Percentiles rank a stretch among this genome's conserved stretches.
Evolutionary conservation across 257 asterid genomes (phyloP).

Genomic region (Eucommia ulmoides): DNA sequence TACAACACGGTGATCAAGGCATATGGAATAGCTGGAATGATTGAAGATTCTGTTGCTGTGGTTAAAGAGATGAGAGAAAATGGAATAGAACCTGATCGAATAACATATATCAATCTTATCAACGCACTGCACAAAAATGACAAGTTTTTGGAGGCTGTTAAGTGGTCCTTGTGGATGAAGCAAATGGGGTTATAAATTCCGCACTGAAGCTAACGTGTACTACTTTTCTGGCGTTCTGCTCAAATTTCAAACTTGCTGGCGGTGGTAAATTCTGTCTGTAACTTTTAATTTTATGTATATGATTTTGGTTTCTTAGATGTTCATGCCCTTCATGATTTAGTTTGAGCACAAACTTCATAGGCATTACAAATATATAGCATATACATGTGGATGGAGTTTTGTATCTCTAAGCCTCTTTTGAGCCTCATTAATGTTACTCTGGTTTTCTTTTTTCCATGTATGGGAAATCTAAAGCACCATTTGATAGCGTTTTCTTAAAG

Average conservation of each 20-base stretch:
- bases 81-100: slow-evolving; percentile 57
- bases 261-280: neutral
- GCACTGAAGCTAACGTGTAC: neutral
- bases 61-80: slow-evolving; percentile 76
- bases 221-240: neutral
- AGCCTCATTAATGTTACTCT: too few relatives aligned
- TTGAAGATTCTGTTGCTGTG: slow-evolving; percentile 64
- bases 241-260: neutral
- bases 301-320: neutral
- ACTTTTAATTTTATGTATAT: neutral
- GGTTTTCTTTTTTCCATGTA: too few relatives aligned
- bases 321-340: too few relatives aligned
- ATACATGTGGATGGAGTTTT: too few relatives aligned
- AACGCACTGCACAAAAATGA: slow-evolving; percentile 58
- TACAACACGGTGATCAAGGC: slow-evolving; percentile 86
- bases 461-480: too few relatives aligned
- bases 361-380: too few relatives aligned
- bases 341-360: too few relatives aligned
- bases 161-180: slow-evolving; percentile 99
- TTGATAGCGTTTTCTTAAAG: too few relatives aligned
- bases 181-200: slow-evolving; percentile 52
- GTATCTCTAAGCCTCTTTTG: too few relatives aligned
- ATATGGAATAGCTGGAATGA: slow-evolving; percentile 84
- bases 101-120: slow-evolving; percentile 61
- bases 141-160: slow-evolving; percentile 85